Percentiles rank a stretch among this genome's conserved stretches.
Evolutionary conservation across 257 asterid genomes (phyloP).

Genomic region (Solanum bulbocastanum): DNA sequence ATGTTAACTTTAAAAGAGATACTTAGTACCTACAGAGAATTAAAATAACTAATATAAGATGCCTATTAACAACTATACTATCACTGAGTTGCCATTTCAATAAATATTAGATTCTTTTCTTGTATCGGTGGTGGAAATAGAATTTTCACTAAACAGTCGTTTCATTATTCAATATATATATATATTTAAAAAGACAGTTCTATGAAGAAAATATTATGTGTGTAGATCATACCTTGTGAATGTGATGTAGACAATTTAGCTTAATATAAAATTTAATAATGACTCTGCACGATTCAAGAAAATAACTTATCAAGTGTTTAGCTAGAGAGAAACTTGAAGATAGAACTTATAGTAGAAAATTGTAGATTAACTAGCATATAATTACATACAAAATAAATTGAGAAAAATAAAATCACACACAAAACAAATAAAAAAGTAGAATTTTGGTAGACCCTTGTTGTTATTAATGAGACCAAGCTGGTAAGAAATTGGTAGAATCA

Average conservation of each 20-base stretch:
- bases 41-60: neutral
- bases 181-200: too few relatives aligned
- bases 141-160: too few relatives aligned
- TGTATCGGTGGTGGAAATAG: rapidly evolving
- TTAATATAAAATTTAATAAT: too few relatives aligned
- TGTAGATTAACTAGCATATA: neutral
- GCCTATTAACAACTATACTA: neutral
- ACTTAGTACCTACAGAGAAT: too few relatives aligned
- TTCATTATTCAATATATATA: too few relatives aligned
- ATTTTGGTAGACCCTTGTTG: neutral
- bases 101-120: too few relatives aligned
- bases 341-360: too few relatives aligned
- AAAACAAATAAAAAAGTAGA: neutral
- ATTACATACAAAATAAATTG: neutral
- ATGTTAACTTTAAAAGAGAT: too few relatives aligned
- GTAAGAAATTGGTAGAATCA: neutral
- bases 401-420: neutral
- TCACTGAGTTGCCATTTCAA: neutral
- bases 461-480: neutral
- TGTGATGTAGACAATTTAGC: too few relatives aligned
- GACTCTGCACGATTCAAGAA: too few relatives aligned
- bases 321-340: neutral
- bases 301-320: neutral
- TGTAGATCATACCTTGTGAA: neutral
- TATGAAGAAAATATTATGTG: too few relatives aligned